Evolutionary conservation across 495 filamentous ascomycete species (phyloP).

Genomic region (Hypoxylon intermedium): DNA sequence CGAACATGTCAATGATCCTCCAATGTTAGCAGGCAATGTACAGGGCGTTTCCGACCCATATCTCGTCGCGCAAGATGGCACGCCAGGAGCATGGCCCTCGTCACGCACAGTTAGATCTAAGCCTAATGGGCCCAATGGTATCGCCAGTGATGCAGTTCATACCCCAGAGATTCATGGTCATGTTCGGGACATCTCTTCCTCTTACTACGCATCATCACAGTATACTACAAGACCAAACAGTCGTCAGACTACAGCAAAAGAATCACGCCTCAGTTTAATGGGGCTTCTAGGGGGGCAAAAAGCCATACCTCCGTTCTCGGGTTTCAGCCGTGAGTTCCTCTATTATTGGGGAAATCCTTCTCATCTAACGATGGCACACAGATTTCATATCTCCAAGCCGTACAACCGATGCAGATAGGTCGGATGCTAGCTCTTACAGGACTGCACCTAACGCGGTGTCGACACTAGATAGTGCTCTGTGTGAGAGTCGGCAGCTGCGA

Average conservation of each 20-base stretch:
- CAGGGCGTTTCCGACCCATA: neutral
- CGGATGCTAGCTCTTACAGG: conserved; percentile 41
- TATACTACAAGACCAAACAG: conserved; percentile 36
- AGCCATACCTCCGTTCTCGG: conserved; percentile 15
- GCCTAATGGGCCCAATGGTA: neutral
- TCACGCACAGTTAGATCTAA: neutral
- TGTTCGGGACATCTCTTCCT: conserved; percentile 26
- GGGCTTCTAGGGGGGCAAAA: conserved; percentile 28
- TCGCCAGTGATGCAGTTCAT: no score
- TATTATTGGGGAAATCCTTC: neutral
- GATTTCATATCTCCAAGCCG: conserved; percentile 30
- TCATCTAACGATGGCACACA: conserved; percentile 18
- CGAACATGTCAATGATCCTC: conserved; percentile 1
- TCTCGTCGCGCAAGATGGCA: neutral
- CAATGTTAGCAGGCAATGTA: neutral
- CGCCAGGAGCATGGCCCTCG: neutral
- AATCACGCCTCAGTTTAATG: conserved; percentile 22
- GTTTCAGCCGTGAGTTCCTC: conserved; percentile 28
- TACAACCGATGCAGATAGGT: conserved; percentile 38
- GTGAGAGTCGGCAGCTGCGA: conserved; percentile 1
- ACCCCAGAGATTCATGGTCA: no score
- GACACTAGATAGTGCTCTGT: conserved; percentile 18
- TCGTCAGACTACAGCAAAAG: conserved; percentile 26
- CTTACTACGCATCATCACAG: conserved; percentile 36
- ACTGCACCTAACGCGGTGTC: conserved; percentile 35